Evolutionary conservation across 2,329 filamentous ascomycete genomes (phyloP).

Genomic region (Aspergillus floridensis): DNA sequence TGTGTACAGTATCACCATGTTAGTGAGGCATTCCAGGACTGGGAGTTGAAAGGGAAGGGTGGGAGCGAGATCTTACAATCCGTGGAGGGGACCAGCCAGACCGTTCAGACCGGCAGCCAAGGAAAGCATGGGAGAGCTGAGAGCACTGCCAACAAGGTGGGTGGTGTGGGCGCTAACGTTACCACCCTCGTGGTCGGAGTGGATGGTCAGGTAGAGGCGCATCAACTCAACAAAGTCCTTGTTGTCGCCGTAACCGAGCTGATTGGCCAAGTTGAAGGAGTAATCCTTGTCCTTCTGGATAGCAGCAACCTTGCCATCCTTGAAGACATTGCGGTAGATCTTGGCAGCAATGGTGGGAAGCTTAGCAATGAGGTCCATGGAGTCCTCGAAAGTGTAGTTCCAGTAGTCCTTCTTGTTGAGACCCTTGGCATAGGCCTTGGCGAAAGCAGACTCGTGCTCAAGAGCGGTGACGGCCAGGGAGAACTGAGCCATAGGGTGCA

Average conservation of each 20-base stretch:
- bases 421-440: slow-evolving; percentile 98
- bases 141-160: slow-evolving; percentile 91
- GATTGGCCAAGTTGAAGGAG: slow-evolving; percentile 98
- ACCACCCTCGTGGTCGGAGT: slow-evolving; percentile 99
- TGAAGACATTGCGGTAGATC: slow-evolving; percentile 99
- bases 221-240: slow-evolving; percentile 96
- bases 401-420: slow-evolving; percentile 99
- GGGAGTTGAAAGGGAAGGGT: too few relatives aligned
- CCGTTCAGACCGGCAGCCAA: slow-evolving; percentile 95
- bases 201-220: slow-evolving; percentile 98
- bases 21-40: slow-evolving; percentile 12
- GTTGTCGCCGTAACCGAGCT: slow-evolving; percentile 95
- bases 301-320: slow-evolving; percentile 95
- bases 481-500: slow-evolving; percentile 99
- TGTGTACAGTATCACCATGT: slow-evolving; percentile 19
- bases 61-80: slow-evolving; percentile 55
- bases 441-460: slow-evolving; percentile 96
- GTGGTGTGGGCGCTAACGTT: slow-evolving; percentile 99
- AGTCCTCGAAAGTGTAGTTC: slow-evolving; percentile 98
- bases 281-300: slow-evolving; percentile 99
- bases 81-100: slow-evolving; percentile 96
- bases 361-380: slow-evolving; percentile 99
- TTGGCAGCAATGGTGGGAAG: slow-evolving; percentile 94
- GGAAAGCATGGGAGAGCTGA: slow-evolving; percentile 97
- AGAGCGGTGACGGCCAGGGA: slow-evolving; percentile 96